These are phyloP conservation scores for Phanerodontia chrysosporium DNA, from an alignment of 768 basidiomycete genomes.

Conservation along the genomic window DNA sequence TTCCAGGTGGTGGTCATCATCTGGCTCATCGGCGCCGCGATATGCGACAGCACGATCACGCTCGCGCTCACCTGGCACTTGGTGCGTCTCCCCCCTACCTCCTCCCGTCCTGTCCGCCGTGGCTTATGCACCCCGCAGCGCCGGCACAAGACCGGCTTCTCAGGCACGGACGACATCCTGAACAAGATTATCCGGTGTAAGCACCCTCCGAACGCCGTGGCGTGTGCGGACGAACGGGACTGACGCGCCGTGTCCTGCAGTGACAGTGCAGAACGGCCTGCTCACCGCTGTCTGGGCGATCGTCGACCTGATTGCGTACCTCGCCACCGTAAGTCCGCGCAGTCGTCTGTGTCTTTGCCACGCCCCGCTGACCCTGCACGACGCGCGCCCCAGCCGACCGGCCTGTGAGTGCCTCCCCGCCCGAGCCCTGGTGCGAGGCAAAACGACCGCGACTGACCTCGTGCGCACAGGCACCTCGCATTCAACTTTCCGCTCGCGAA, in stretches of 20 bases:
- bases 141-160: conserved; percentile 12
- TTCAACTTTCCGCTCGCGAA: conserved; percentile 38
- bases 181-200: conserved; percentile 18
- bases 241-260: conserved; percentile 18
- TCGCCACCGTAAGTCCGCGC: conserved; percentile 16
- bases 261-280: conserved; percentile 35
- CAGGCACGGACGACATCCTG: conserved; percentile 13
- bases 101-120: background rate
- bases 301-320: conserved; percentile 31
- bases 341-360: background rate
- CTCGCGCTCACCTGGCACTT: conserved; percentile 8
- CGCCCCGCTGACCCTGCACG: background rate
- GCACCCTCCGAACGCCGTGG: background rate
- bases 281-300: conserved; percentile 32
- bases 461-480: conserved; percentile 29
- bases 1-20: conserved; percentile 10
- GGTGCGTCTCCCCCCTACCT: background rate
- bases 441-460: background rate
- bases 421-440: too few relatives aligned
- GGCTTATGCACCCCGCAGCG: conserved; percentile 2
- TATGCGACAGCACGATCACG: conserved; percentile 12
- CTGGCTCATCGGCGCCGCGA: conserved; percentile 7
- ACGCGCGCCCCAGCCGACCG: conserved; percentile 12
- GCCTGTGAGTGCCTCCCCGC: conserved; percentile 18
- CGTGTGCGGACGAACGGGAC: background rate